phyloP scores from a whole-genome alignment of 805 yeast species.

The Pichia scutulata region DNA sequence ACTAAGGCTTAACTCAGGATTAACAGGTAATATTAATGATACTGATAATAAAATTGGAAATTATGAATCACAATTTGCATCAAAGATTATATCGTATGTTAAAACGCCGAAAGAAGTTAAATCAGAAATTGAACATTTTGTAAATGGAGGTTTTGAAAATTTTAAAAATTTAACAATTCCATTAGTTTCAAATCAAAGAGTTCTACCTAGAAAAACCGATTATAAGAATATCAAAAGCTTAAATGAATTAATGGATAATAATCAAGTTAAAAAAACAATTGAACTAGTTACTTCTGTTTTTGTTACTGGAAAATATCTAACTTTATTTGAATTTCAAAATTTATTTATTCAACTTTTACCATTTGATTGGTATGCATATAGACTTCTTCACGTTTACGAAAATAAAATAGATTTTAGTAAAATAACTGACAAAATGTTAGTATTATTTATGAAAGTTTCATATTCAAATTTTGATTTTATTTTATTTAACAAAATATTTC shows the following conservation, averaged over 20 bases:
- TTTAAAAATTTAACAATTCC: conserved; percentile 2
- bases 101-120: conserved; percentile 1
- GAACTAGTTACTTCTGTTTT: conserved; percentile 6
- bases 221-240: conserved; percentile 5
- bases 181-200: background rate
- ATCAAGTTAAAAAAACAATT: conserved; percentile 5
- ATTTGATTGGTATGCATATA: conserved; percentile 16
- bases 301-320: conserved; percentile 8
- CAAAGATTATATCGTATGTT: conserved; percentile 1
- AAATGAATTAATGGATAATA: conserved; percentile 2
- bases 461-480: conserved; percentile 17
- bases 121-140: background rate
- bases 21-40: background rate
- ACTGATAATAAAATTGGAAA: background rate
- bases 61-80: background rate
- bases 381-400: conserved; percentile 14
- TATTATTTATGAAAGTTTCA: conserved; percentile 15
- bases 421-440: conserved; percentile 12
- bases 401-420: conserved; percentile 13
- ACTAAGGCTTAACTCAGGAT: background rate
- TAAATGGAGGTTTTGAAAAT: conserved; percentile 1
- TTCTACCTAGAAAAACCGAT: background rate
- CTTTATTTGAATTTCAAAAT: conserved; percentile 20
- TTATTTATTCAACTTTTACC: conserved; percentile 14
- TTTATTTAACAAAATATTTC: conserved; percentile 19